Evolutionary conservation across 768 basidiomycete species (phyloP).

Genomic region (Kwoniella bestiolae): DNA sequence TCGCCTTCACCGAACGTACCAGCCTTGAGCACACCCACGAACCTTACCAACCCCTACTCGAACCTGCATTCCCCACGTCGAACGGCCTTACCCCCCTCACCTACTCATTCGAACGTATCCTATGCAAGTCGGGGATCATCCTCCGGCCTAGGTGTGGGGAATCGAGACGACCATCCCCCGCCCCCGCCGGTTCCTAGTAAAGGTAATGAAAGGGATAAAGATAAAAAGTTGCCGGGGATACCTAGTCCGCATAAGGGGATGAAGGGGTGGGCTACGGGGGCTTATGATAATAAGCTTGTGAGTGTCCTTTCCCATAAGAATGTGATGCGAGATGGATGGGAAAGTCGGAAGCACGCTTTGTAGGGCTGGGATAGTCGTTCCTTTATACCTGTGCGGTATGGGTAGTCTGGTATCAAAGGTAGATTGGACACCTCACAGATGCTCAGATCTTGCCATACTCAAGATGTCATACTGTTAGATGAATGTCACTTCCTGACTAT

Average conservation of each 20-base stretch:
- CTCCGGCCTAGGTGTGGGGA: conserved; percentile 14
- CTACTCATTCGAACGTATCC: conserved; percentile 23
- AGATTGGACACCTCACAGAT: not conserved
- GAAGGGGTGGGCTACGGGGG: conserved; percentile 24
- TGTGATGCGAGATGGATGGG: no score
- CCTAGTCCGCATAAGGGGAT: conserved; percentile 25
- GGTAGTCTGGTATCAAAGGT: not conserved
- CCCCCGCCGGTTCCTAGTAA: conserved; percentile 29
- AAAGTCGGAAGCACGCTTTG: no score
- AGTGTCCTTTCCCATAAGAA: no score
- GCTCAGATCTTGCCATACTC: not conserved
- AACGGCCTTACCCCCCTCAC: conserved; percentile 25
- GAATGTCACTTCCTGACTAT: not conserved
- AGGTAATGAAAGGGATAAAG: conserved; percentile 3
- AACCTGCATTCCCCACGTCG: conserved; percentile 19
- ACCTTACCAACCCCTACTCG: conserved; percentile 7
- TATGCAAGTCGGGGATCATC: conserved; percentile 15
- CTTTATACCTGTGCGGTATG: not conserved
- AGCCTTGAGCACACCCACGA: conserved; percentile 8
- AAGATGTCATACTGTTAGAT: not conserved
- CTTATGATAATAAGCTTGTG: conserved; percentile 56
- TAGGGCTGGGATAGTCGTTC: not conserved
- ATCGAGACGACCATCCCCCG: not conserved
- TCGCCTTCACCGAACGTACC: conserved; percentile 19
- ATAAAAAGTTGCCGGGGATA: conserved; percentile 20